phyloP scores from a whole-genome alignment of 2,329 filamentous ascomycete species.

The Sarocladium oryzae region DNA sequence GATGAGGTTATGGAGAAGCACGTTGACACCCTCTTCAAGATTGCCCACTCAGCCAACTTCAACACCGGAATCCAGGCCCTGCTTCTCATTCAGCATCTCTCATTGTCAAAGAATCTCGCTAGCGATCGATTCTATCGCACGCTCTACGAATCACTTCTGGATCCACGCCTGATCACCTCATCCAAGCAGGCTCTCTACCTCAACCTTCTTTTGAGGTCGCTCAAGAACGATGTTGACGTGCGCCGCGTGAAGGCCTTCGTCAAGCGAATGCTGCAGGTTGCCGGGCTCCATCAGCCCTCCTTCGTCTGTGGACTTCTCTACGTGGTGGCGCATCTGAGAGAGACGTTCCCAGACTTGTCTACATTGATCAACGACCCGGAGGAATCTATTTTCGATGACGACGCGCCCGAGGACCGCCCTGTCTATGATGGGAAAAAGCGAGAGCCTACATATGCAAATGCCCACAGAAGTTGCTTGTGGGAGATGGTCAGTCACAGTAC shows the following conservation, averaged over 20 bases:
- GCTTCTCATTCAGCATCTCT: constrained; percentile 89
- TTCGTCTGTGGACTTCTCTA: constrained; percentile 94
- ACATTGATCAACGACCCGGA: constrained; percentile 77
- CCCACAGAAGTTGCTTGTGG: constrained; percentile 91
- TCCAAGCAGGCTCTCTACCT: constrained; percentile 95
- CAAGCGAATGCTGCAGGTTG: constrained; percentile 83
- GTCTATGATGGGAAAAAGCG: constrained; percentile 84
- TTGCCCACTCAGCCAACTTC: constrained; percentile 97
- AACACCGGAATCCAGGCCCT: constrained; percentile 96
- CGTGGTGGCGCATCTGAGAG: constrained; percentile 73
- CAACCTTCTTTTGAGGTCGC: constrained; percentile 79
- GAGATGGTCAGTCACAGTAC: constrained; percentile 57
- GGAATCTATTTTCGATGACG: constrained; percentile 58
- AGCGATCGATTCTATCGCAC: constrained; percentile 92
- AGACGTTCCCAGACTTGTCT: constrained; percentile 72
- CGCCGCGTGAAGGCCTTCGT: constrained; percentile 93
- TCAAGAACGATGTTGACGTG: constrained; percentile 86
- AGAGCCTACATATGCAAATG: constrained; percentile 85
- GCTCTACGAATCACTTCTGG: constrained; percentile 88
- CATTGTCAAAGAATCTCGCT: constrained; percentile 69
- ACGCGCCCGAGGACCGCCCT: constrained; percentile 39
- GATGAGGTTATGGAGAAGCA: constrained; percentile 67
- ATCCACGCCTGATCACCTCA: constrained; percentile 79
- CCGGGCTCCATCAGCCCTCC: constrained; percentile 82
- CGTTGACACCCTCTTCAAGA: constrained; percentile 87